Base-by-base conservation (phyloP, 139 green algal species). In the Spirogloea muscicola region DNA sequence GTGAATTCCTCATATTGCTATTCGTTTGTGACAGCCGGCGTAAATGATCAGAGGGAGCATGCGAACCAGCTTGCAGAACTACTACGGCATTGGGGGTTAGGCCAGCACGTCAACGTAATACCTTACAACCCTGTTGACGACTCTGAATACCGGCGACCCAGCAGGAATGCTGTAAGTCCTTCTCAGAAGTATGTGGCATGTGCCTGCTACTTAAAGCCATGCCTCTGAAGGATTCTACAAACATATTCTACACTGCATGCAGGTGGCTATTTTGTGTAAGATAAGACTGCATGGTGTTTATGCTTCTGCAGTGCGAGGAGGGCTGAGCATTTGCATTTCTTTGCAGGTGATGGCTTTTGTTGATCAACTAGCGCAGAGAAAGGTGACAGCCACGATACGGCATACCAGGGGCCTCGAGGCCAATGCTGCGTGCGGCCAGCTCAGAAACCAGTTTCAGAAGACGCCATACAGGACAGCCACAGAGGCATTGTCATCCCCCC, bases 71-170 rank as follows among this genome's bases (percentile, higher is more conserved):
- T 98, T 49, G 85, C 76, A 0, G 49, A 16, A 27, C 71, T 97
- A 79, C 86, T 98, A 74, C 71, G 72, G 1, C 71, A 90, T 77
- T 69, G 88, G 58, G 64, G 95, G 61, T 59, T 70, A 21, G 33
- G 5, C 1, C 74, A 44, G 27, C 94, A 98, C 64, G 91, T 97
- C 6, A 98, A 98, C 72, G 37, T 98, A 42, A 98, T 98, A 42
- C 93, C 91, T 27, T 97, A 86, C 36, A 99, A 99, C 83, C 88
- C 91, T 1, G 91, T 98, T 25, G 89, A 91, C 25, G 94, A 96
- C 34, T 82, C 80, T 5, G 83, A 90, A 38, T 99, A 90, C 68
- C 43, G 84, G 41, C 69, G 92, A 0, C 94, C 94, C 29, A 55
- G 27, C 36, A 72, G 42, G n/a, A n/a, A n/a, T n/a, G n/a, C n/a